A percentile compares a stretch with the other conserved stretches of the same genome.
Evolutionary conservation across 345 rosid species (phyloP).

Genomic region (Firmiana major): DNA sequence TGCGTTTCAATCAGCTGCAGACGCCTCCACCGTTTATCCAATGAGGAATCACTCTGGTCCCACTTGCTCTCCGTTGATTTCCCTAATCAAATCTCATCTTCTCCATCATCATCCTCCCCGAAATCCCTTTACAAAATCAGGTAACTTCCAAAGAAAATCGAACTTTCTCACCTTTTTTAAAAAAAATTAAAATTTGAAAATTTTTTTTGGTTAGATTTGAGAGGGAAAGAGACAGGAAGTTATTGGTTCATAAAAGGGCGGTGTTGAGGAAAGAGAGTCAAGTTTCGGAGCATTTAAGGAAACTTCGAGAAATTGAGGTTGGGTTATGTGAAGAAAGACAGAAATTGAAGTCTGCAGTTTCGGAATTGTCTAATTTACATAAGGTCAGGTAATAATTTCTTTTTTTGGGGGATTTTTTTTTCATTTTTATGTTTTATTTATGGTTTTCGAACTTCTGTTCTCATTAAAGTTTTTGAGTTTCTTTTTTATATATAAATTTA

Average conservation of each 20-base stretch:
- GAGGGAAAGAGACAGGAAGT: conserved; percentile 55
- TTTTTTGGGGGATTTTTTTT: background rate
- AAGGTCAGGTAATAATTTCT: conserved; percentile 53
- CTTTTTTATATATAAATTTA: background rate
- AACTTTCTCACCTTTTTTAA: background rate
- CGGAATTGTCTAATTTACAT: conserved; percentile 47
- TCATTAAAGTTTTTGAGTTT: too few relatives aligned
- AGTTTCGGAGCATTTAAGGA: conserved; percentile 46
- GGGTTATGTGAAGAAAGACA: conserved; percentile 43
- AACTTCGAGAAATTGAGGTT: conserved; percentile 46
- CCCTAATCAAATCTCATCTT: conserved; percentile 17
- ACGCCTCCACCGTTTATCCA: conserved; percentile 62
- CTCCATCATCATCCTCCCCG: conserved; percentile 25
- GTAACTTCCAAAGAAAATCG: conserved; percentile 21
- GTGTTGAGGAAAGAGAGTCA: conserved; percentile 74
- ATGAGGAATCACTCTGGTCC: conserved; percentile 66
- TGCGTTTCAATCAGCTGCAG: conserved; percentile 73
- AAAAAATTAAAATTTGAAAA: background rate
- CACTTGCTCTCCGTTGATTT: conserved; percentile 52
- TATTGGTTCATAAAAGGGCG: conserved; percentile 53
- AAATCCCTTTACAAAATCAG: conserved; percentile 51
- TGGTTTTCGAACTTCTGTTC: background rate
- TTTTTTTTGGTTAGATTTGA: conserved; percentile 50
- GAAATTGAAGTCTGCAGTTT: conserved; percentile 37
- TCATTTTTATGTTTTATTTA: background rate